These are phyloP conservation scores for Exidia glandulosa DNA, from an alignment of 768 basidiomycete genomes.

Conservation along the genomic window DNA sequence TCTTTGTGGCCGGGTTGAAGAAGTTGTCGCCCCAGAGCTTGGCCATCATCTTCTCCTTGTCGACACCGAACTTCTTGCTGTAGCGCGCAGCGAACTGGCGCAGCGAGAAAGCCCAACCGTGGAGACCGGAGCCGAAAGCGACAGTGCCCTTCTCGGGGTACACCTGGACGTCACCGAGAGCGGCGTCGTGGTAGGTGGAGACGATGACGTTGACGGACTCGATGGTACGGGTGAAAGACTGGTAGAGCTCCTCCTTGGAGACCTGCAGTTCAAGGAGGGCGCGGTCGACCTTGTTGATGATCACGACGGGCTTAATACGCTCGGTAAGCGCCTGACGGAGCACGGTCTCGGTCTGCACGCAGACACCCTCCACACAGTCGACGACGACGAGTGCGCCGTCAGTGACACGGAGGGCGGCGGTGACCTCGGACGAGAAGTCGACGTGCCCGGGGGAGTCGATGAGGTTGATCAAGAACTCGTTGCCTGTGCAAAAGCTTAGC, in stretches of 20 bases:
- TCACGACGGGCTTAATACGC: conserved; percentile 98
- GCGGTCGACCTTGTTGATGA: conserved; percentile 99
- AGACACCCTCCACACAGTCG: conserved; percentile 98
- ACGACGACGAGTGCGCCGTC: conserved; percentile 99
- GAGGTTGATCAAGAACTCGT: conserved; percentile 98
- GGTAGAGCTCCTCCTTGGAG: conserved; percentile 91
- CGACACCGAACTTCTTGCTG: conserved; percentile 97
- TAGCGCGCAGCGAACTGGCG: conserved; percentile 93
- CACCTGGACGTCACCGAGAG: conserved; percentile 96
- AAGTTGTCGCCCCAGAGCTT: conserved; percentile 99
- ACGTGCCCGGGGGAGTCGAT: conserved; percentile 99
- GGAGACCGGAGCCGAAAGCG: conserved; percentile 97
- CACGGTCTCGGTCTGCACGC: conserved; percentile 99
- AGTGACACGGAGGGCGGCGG: conserved; percentile 98
- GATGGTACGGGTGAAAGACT: conserved; percentile 94
- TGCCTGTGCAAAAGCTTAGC: conserved; percentile 35
- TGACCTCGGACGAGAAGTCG: conserved; percentile 99
- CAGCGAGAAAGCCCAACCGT: conserved; percentile 99
- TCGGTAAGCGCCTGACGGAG: conserved; percentile 93
- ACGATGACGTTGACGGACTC: conserved; percentile 98
- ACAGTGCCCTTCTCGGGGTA: conserved; percentile 98
- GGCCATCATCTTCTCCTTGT: conserved; percentile 95
- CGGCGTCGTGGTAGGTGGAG: conserved; percentile 89
- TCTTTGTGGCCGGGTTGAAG: conserved; percentile 94
- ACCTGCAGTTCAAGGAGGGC: conserved; percentile 98